Base-by-base conservation (phyloP, 1,284 basidiomycete species). In the Spongiforma sp. region DNA sequence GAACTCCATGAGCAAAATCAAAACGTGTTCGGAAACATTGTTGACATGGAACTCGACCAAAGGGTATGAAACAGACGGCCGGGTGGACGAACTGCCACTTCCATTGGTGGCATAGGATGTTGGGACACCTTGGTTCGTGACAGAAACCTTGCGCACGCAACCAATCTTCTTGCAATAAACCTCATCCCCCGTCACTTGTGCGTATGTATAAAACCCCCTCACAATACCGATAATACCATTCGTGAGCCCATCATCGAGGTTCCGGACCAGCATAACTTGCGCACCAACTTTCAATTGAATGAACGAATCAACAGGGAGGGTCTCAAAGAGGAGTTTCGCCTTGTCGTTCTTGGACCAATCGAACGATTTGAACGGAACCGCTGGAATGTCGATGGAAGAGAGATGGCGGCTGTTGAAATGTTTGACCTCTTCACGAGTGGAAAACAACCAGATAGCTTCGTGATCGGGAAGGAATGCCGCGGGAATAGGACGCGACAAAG, bases 1-100 rank as follows among this genome's bases (percentile, higher is more conserved):
- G 12, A 48, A 57, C 59, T 63, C 41, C 14, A 56, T 56, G 15
- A 52, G 60, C 33, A 62, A 28, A 24, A 63, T 46, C n/a, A 46
- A 24, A 15, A 46, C 43, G 24, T 62, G 48, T 34, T 62, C 46
- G 2, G 24, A 52, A n/a, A 7, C 2, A 39, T 43, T 28, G 15
- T 2, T 46, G 43, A 3, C 15, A 43, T 53, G 26, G 9, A 33
- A 59, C 26, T 62, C 33, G 3, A 62, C 50, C 36, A 5, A 52
- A 34, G 12, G n/a, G 37, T 30, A 34, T 17, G 9, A 10, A 2
- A 24, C 36, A 4, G 46, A 43, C 21, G 19, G 41, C n/a, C n/a
- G 19, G 2, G 17, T 28, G 28, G 34, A 36, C 34, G 34, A 36
- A 36, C 34, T 36, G 34, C 34, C 28, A 43, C 41, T n/a, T 48